Evolutionary conservation across 2,329 filamentous ascomycete genomes (phyloP), one percentile per base, ranked within the genome.

Genomic region (Curvularia spicifera): DNA sequence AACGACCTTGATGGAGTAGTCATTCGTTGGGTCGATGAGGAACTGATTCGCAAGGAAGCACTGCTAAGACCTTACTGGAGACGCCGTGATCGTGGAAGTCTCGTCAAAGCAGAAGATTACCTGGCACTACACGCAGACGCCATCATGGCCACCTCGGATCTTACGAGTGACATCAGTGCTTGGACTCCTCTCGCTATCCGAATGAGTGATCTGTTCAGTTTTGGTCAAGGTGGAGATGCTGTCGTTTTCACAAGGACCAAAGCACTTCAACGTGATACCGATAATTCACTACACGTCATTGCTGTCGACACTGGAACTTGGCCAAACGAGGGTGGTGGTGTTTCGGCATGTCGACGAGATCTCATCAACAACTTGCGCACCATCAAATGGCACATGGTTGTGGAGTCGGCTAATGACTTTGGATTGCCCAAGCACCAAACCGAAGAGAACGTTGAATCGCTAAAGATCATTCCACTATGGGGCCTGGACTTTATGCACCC

Each of bases 101-200:
- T 78, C 24, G 35, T 70, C 4, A 75, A 71, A 50, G 74, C 75
- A 15, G 74, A 77, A 65, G 73, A 78, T 22, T 77, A 78, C 57
- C 68, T 78, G 12, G 74, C 74, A 2, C 53, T 76, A 24, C 79
- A 81, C 48, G 81, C 80, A 3, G 82, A 84, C 66, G 77, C 81
- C 1, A 78, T 84, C 59, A 81, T 82, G 71, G 81, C 82, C 12
- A 83, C 81, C 58, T 81, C 80, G 4, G 82, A 84, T 65, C 69
- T 84, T 26, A 81, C 82, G 45, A 81, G 79, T 53, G 79, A 82
- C 46, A 81, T 84, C 37, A 82, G 80, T 56, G 80, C 81, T 24
- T 84, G 82, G 82, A 83, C 81, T 9, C 79, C 81, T 1, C 72
- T 84, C 15, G 82, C 82, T 2, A 78, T 82, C 53, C 82, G 82